Conservation (phyloP, 164 flowering plant genomes). For the Nymphaea colorata region DNA sequence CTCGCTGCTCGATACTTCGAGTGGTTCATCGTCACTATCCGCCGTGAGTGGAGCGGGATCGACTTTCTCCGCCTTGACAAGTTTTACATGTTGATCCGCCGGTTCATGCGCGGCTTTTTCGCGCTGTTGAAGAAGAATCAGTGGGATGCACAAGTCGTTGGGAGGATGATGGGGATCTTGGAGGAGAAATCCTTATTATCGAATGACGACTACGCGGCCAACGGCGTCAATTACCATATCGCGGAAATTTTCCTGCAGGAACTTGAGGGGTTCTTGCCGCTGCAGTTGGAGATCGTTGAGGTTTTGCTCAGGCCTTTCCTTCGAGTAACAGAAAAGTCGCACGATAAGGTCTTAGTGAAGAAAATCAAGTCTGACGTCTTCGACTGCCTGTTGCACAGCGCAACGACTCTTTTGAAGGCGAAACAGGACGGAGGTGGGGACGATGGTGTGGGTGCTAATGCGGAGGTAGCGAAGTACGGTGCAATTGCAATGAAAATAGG, state of each 20-base stretch:
- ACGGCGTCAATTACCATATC: slow-evolving; percentile 74
- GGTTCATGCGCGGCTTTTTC: slow-evolving; percentile 38
- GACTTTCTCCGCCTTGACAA: slow-evolving; percentile 74
- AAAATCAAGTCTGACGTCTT: slow-evolving; percentile 46
- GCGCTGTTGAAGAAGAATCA: slow-evolving; percentile 26
- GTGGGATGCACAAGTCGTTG: slow-evolving; percentile 46
- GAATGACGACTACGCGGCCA: slow-evolving; percentile 37
- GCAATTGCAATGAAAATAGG: slow-evolving; percentile 27
- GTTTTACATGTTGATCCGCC: slow-evolving; percentile 63
- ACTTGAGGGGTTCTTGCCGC: slow-evolving; percentile 43
- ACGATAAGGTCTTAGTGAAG: slow-evolving; percentile 44
- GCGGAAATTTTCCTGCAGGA: slow-evolving; percentile 61
- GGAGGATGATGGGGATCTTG: slow-evolving; percentile 25
- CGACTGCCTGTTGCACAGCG: slow-evolving; percentile 33
- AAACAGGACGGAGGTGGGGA: slow-evolving; percentile 20
- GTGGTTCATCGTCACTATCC: slow-evolving; percentile 53
- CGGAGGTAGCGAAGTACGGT: slow-evolving; percentile 28
- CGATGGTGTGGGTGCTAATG: slow-evolving; percentile 9
- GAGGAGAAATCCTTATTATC: slow-evolving; percentile 31
- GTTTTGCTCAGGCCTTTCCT: slow-evolving; percentile 39
- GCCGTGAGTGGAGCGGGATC: slow-evolving; percentile 93
- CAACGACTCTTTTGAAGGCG: slow-evolving; percentile 29
- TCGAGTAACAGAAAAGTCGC: slow-evolving; percentile 19
- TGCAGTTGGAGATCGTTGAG: slow-evolving; percentile 21
- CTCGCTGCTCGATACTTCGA: slow-evolving; percentile 46